Conservation (phyloP, 225 moss, liverwort and hornwort genomes). For the Pseudisothecium myosuroides region DNA sequence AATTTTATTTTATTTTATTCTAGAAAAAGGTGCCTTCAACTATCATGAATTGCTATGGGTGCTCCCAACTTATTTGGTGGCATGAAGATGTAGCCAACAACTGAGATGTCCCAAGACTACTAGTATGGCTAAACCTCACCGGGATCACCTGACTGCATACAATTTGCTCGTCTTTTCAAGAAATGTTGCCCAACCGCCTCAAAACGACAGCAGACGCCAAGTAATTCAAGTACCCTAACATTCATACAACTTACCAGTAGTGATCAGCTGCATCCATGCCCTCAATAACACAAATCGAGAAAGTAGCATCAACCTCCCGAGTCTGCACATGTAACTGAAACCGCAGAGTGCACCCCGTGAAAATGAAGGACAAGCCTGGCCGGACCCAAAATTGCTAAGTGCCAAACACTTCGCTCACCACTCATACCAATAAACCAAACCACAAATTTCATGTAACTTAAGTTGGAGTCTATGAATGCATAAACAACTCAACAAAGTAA, state of each 20-base stretch:
- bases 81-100: background rate
- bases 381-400: background rate
- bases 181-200: background rate
- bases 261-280: background rate
- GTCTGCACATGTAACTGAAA: background rate
- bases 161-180: background rate
- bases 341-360: background rate
- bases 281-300: background rate
- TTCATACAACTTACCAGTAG: background rate
- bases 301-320: background rate
- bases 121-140: background rate
- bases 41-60: too few species aligned
- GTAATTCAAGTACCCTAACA: background rate
- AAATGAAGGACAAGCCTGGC: background rate
- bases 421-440: background rate
- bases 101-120: background rate
- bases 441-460: background rate
- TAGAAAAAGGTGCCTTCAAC: too few species aligned
- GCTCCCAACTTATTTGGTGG: background rate
- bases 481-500: background rate
- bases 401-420: background rate
- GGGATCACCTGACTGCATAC: background rate
- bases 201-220: background rate
- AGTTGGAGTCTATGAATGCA: background rate
- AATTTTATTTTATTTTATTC: too few species aligned